Conservation (phyloP, 257 asterid species). For the Salvia miltiorrhiza region DNA sequence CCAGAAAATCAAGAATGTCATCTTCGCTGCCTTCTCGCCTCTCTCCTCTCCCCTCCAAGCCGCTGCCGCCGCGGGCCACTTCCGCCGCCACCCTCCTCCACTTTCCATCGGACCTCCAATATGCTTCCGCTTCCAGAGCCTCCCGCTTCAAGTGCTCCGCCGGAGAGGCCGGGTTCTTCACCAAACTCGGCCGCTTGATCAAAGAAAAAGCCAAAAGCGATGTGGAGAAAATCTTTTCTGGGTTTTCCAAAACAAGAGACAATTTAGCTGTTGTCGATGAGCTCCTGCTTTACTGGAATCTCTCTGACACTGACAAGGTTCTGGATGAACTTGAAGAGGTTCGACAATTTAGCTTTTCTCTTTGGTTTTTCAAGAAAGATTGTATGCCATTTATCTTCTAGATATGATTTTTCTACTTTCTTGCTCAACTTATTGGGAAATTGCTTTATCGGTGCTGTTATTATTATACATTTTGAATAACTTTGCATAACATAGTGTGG, state of each 20-base stretch:
- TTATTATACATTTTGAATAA: not conserved
- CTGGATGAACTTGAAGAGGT: conserved; percentile 97
- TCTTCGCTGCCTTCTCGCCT: conserved; percentile 46
- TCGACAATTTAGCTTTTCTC: not conserved
- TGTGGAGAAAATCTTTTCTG: conserved; percentile 83
- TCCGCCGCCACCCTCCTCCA: conserved; percentile 33
- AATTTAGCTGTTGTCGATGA: conserved; percentile 89
- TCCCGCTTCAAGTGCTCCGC: conserved; percentile 73
- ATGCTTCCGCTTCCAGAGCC: conserved; percentile 2
- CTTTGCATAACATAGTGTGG: not conserved
- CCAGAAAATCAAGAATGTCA: conserved; percentile 31
- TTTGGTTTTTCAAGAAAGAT: not conserved
- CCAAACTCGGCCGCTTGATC: conserved; percentile 82
- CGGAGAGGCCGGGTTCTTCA: conserved; percentile 75
- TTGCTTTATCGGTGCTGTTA: too few species aligned
- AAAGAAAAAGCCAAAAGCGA: conserved; percentile 94
- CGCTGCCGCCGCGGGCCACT: conserved; percentile 22
- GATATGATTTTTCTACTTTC: too few species aligned
- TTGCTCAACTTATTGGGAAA: too few species aligned
- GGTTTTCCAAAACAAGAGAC: conserved; percentile 82
- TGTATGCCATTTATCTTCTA: not conserved
- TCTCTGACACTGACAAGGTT: conserved; percentile 86
- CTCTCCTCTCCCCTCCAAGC: conserved; percentile 37
- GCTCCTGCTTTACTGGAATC: conserved; percentile 91
- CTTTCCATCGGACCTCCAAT: conserved; percentile 13